Evolutionary conservation across 148 eudicot genomes (phyloP), one percentile per base, ranked within the genome.

Genomic region (Fagopyrum homotropicum): DNA sequence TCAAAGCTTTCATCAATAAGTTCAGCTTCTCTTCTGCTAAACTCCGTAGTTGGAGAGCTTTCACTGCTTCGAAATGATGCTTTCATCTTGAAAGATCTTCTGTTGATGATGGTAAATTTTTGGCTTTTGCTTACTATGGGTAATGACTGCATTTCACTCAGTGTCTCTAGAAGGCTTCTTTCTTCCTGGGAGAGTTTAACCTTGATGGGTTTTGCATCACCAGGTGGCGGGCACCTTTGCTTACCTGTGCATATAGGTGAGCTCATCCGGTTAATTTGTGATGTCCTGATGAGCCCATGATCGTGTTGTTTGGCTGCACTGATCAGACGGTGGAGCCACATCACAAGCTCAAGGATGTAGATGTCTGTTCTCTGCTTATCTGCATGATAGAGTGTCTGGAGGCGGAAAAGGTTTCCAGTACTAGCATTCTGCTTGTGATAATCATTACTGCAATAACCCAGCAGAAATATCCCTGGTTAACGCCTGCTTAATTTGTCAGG

Each of bases 381-480:
- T 7, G 96, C 98, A 74, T 94, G 97, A 78, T 94, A 86, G 40
- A 94, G 93, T 2, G 97, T 94, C 72, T 94, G 97, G 72, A 94
- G 86, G 48, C 93, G 96, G 30, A 88, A 82, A 15, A 82, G 61
- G 74, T 70, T 85, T 40, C 51, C 80, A n/a, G 80, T 77, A 44
- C 78, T 70, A 10, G 79, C 69, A 7, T 83, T 80, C 80, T 91
- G 89, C 83, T 86, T 88, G 78, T 84, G 80, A 74, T 85, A 90
- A 40, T 91, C 93, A 50, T 81, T 84, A 63, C 93, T 90, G 91
- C 72, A 66, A 29, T 61, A 22, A 16, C 15, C 4, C 46, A 15
- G 17, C 11, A 15, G n/a, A 66, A 35, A 35, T 6, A 40, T 35
- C 45, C 14, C 6, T 35, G n/a, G 70, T 66, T 64, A 35, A 63